Conservation (phyloP, 2,329 filamentous ascomycete species). For the Trichoderma semiorbis region DNA sequence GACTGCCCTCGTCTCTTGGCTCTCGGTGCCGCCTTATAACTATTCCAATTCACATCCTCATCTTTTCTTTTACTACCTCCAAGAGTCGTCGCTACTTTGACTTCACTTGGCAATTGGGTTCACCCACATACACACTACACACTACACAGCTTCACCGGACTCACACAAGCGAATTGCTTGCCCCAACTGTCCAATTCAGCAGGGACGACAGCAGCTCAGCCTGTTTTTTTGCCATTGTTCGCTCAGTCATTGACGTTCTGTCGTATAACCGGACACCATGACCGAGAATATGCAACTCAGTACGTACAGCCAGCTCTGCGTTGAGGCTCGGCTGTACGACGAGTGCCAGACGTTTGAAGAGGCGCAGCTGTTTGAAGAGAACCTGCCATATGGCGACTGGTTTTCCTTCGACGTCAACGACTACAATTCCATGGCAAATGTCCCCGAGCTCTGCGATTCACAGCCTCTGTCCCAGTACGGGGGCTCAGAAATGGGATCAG, state of each 20-base stretch:
- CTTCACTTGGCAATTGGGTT: background rate
- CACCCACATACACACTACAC: background rate
- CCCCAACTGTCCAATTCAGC: background rate
- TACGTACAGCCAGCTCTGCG: slow-evolving; percentile 6
- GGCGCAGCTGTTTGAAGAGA: background rate
- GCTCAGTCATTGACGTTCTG: background rate
- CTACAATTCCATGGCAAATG: slow-evolving; percentile 12
- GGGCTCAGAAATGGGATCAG: slow-evolving; percentile 32
- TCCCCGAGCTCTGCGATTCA: slow-evolving; percentile 24
- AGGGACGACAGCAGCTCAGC: background rate
- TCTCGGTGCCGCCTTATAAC: background rate
- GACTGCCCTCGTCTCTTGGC: background rate
- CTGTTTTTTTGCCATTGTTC: background rate
- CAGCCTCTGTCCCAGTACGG: slow-evolving; percentile 28
- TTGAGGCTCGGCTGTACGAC: background rate
- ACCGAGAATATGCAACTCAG: background rate
- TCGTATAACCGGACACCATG: background rate
- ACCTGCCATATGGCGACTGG: slow-evolving; percentile 3
- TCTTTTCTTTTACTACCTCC: background rate
- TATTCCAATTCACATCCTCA: background rate
- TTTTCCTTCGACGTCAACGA: slow-evolving; percentile 6
- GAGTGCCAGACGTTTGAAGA: background rate
- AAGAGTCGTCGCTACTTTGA: background rate
- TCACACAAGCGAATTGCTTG: background rate
- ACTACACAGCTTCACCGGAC: background rate